Evolutionary conservation across 768 basidiomycete genomes (phyloP), one percentile per base, ranked within the genome.

Genomic region (Pisolithus marmoratus): DNA sequence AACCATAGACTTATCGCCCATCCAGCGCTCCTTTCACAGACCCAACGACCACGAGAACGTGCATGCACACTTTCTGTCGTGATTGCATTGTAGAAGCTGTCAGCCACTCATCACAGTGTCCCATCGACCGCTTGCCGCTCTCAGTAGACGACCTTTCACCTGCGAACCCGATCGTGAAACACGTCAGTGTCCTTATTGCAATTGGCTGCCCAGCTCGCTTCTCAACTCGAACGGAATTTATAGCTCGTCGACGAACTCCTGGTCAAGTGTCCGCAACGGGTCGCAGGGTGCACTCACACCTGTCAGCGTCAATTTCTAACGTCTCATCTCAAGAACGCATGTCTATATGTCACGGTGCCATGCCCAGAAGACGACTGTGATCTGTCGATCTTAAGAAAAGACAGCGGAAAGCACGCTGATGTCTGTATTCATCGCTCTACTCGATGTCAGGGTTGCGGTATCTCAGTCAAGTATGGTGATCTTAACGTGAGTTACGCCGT

Each of bases 21-120:
- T 22, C 42, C 60, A 86, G 85, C 22, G 74, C 76, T 50, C 88
- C 90, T 3, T 93, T 94, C 61, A 70, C 81, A 8, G 80, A 90
- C 27, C 93, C 92, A 9, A 77, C 77, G 1, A 87, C 87, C 0
- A 84, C 89, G 0, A 76, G 69, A 38, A 81, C 84, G 8, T 94
- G 93, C 59, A 74, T 79, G 53, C 93, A 92, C 63, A 94, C 90
- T 0, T 94, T 94, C 66, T 95, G 93, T 65, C 69, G 70, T n/a
- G 84, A 82, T 27, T 95, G 93, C 62, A 88, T 94, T 54, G 59
- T 71, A n/a, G 73, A 75, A 46, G 87, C 92, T 0, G 75, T 94
- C 4, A 65, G 68, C 12, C 79, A 87, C 53, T 81, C 83, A 7
- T 72, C 77, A 0, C 83, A 84, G 54, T 95, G 93, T 65, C 93